Evolutionary conservation across 257 asterid species (phyloP).

Genomic region (Capsicum baccatum): DNA sequence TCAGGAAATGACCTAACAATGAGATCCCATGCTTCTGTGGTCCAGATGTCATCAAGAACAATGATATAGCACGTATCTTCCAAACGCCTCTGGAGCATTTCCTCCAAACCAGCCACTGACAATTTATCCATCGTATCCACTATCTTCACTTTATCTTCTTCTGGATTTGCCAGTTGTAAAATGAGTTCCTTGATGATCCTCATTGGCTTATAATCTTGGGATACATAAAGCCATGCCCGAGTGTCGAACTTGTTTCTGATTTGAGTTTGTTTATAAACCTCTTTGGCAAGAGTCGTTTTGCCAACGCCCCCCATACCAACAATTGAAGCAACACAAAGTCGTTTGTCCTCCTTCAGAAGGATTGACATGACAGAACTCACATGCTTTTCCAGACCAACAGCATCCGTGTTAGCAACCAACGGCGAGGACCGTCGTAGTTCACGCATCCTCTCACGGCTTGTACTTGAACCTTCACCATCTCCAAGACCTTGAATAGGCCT

Average conservation of each 20-base stretch:
- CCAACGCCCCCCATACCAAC: slow-evolving; percentile 32
- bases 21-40: slow-evolving; percentile 33
- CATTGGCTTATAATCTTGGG: slow-evolving; percentile 4
- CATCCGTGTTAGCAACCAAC: slow-evolving; percentile 17
- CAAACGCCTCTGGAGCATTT: slow-evolving; percentile 2
- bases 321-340: slow-evolving; percentile 23
- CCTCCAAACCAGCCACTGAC: not conserved
- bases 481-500: not conserved
- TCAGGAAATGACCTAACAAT: slow-evolving; percentile 32
- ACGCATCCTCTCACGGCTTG: not conserved
- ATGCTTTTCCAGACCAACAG: slow-evolving; percentile 30
- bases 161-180: slow-evolving; percentile 11
- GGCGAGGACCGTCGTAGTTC: not conserved
- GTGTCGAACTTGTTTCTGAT: slow-evolving; percentile 18
- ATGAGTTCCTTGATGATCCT: slow-evolving; percentile 34
- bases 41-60: slow-evolving; percentile 28
- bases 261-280: slow-evolving; percentile 14
- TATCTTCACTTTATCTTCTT: slow-evolving; percentile 3
- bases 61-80: slow-evolving; percentile 20
- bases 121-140: not conserved
- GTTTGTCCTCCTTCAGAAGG: not conserved
- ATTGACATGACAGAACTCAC: not conserved
- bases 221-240: slow-evolving; percentile 38
- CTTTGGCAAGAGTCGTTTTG: slow-evolving; percentile 33
- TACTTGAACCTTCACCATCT: not conserved